Percentiles rank a stretch among this genome's conserved stretches.
phyloP scores from a whole-genome alignment of 1,139 yeast genomes.

The Yamadazyma spencermartinsiae region DNA sequence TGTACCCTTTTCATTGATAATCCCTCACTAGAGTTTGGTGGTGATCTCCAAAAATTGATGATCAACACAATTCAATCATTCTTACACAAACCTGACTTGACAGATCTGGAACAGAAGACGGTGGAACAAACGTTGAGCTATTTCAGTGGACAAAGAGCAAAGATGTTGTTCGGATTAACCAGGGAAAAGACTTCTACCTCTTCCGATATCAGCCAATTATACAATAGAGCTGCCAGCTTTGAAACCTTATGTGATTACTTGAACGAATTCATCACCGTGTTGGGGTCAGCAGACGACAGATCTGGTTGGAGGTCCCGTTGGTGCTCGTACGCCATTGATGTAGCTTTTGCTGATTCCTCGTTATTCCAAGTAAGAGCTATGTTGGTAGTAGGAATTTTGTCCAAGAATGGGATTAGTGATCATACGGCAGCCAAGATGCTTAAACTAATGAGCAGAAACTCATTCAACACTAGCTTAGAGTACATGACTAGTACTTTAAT shows the following conservation, averaged over 20 bases:
- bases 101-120: conserved; percentile 40
- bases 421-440: conserved; percentile 52
- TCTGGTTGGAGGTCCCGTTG: conserved; percentile 69
- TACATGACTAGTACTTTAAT: conserved; percentile 39
- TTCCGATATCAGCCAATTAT: conserved; percentile 40
- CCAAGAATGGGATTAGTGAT: conserved; percentile 65
- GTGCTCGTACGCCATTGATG: conserved; percentile 64
- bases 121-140: conserved; percentile 57
- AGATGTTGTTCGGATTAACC: conserved; percentile 76
- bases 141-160: conserved; percentile 71
- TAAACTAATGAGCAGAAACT: conserved; percentile 30
- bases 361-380: conserved; percentile 73
- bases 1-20: conserved; percentile 73
- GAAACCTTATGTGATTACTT: conserved; percentile 67
- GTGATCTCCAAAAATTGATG: conserved; percentile 62
- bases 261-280: conserved; percentile 44
- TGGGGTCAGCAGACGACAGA: conserved; percentile 57
- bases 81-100: conserved; percentile 55
- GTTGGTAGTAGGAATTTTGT: conserved; percentile 68
- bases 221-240: conserved; percentile 52
- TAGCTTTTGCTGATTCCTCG: conserved; percentile 61
- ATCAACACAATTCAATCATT: conserved; percentile 75
- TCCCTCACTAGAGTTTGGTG: conserved; percentile 69
- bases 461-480: conserved; percentile 31
- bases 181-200: conserved; percentile 49